Conservation (phyloP, 2,329 filamentous ascomycete species). For the Diaporthe sp. region DNA sequence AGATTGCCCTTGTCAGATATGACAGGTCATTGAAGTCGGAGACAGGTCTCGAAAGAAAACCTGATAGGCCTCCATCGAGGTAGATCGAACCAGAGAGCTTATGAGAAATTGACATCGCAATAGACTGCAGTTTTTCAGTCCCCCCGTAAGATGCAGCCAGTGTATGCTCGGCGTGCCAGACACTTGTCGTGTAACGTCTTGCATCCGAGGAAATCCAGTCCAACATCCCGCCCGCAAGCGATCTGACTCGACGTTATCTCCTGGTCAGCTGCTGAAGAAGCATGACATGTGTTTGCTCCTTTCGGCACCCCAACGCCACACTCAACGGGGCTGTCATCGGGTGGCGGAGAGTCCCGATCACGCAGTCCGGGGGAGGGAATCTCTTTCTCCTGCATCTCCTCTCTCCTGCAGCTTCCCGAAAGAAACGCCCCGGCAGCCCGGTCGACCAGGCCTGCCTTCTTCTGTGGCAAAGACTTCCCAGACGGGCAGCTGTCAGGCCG, state of each 20-base stretch:
- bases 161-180: neutral
- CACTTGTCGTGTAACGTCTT: conserved; percentile 8
- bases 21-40: conserved; percentile 13
- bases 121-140: neutral
- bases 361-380: neutral
- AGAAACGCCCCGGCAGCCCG: neutral
- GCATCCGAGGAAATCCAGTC: neutral
- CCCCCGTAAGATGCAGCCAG: conserved; percentile 4
- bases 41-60: neutral
- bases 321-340: conserved; percentile 1
- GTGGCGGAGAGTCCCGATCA: conserved; percentile 19
- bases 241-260: neutral
- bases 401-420: neutral
- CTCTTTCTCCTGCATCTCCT: neutral
- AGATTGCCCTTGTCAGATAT: conserved; percentile 20
- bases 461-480: conserved; percentile 14
- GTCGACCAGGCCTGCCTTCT: neutral
- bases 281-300: neutral
- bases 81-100: conserved; percentile 12
- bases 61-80: neutral
- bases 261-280: conserved; percentile 8
- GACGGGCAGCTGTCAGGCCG: conserved; percentile 12
- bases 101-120: neutral
- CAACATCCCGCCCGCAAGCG: neutral
- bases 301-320: conserved; percentile 20